A percentile compares a stretch with the other conserved stretches of the same genome.
Evolutionary conservation across 345 rosid species (phyloP).

Genomic region (Microcos paniculata): DNA sequence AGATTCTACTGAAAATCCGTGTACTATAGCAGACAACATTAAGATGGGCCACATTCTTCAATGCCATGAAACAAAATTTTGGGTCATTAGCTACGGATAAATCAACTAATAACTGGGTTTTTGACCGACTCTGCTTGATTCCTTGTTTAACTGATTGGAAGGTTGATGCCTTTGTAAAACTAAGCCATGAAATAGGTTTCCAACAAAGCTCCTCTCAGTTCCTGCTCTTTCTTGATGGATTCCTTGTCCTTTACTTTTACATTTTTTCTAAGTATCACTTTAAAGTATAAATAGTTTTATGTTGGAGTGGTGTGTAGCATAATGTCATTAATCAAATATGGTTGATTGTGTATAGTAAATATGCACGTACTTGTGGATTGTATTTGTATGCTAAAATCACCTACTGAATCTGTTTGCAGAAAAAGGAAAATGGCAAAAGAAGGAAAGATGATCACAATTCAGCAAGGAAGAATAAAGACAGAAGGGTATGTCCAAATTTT

Average conservation of each 20-base stretch:
- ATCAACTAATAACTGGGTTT: neutral
- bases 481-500: slow-evolving; percentile 47
- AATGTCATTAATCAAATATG: neutral
- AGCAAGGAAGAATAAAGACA: slow-evolving; percentile 74
- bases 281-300: neutral
- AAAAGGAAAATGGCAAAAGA: slow-evolving; percentile 77
- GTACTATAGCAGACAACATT: neutral
- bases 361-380: neutral
- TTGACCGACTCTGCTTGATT: neutral
- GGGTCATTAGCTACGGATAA: neutral
- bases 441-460: slow-evolving; percentile 77
- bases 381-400: slow-evolving; percentile 9
- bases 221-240: neutral
- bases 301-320: neutral
- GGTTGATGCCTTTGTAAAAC: neutral
- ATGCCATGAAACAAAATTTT: neutral
- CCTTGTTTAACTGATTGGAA: neutral
- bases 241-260: neutral
- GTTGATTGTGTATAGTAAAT: neutral
- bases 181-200: neutral
- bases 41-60: neutral
- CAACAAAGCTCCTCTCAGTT: neutral
- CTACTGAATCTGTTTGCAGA: slow-evolving; percentile 42
- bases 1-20: slow-evolving; percentile 1
- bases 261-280: neutral